Conservation (phyloP, 169 alveolate genomes). For the Cryptosporidium ryanae region DNA sequence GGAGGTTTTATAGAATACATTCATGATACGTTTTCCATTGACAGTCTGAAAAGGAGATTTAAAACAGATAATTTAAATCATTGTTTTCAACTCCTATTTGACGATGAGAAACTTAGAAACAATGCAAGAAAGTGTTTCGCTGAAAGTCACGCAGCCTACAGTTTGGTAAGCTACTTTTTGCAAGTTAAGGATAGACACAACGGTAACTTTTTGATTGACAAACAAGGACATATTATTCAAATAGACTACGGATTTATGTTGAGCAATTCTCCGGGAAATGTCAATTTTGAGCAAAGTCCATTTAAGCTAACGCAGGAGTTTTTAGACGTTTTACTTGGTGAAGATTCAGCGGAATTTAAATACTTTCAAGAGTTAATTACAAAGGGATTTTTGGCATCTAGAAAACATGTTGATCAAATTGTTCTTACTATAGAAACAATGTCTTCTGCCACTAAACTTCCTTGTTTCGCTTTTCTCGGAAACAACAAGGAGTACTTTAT, state of each 20-base stretch:
- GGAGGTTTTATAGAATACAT: constrained; percentile 90
- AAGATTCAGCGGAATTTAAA: constrained; percentile 88
- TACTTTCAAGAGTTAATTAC: constrained; percentile 88
- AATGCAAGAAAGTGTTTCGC: constrained; percentile 84
- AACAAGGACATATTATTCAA: constrained; percentile 94
- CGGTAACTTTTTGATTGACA: constrained; percentile 93
- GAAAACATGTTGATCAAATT: constrained; percentile 89
- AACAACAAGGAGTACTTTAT: constrained; percentile 77
- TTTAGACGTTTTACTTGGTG: constrained; percentile 94
- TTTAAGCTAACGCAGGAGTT: constrained; percentile 96
- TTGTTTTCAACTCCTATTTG: constrained; percentile 56
- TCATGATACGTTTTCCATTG: constrained; percentile 88
- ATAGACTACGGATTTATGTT: constrained; percentile 95
- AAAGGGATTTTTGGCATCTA: constrained; percentile 85
- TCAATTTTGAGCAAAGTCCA: constrained; percentile 95
- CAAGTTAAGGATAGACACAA: constrained; percentile 96
- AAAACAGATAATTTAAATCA: constrained; percentile 74
- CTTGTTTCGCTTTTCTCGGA: constrained; percentile 87
- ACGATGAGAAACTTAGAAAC: constrained; percentile 27
- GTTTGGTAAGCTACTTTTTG: constrained; percentile 91
- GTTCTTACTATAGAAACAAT: constrained; percentile 89
- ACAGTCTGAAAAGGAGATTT: constrained; percentile 82
- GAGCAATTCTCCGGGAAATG: constrained; percentile 96
- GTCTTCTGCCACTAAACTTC: constrained; percentile 91
- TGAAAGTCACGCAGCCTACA: constrained; percentile 96